Evolutionary conservation across 164 flowering plant genomes (phyloP), one percentile per base, ranked within the genome.

Genomic region (Houttuynia cordata): DNA sequence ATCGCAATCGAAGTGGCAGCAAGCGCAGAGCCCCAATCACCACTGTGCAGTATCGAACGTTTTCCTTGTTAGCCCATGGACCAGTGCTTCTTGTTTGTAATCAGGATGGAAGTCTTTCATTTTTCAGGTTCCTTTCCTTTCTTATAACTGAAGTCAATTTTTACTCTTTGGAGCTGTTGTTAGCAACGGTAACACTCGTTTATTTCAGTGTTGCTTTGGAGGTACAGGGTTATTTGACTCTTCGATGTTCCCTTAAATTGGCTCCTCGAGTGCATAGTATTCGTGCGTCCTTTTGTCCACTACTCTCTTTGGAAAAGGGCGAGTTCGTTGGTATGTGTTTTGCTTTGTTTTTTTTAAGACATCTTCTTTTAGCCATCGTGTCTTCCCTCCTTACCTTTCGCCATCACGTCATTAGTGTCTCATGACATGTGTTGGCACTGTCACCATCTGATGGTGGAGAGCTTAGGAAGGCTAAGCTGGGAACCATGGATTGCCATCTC

Each of bases 231-330:
- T 94, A 91, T 72, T 73, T 94, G 72, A 88, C 97, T 34, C 81
- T 86, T 51, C 93, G 96, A 15, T 94, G 96, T 84, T 78, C 99
- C 15, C 96, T 94, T 58, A 82, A 88, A 71, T 76, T 94, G 67
- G 69, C 83, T 73, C 85, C 97, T 62, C 78, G 96, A 56, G 66
- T 86, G 56, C 89, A 94, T 55, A 82, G 80, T 59, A 83, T 91
- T 23, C 90, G 75, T 45, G 96, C 91, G 71, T 85, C 95, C 50
- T 93, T 93, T 70, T 93, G 99, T 74, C 99, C 99, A 39, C 67
- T 93, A 56, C 91, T 93, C 68, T 93, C 99, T 40, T 86, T 93
- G 64, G 96, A 93, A 62, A 90, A 88, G 70, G 99, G 99, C 68
- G 97, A 93, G 70, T 93, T 76, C 59, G 81, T 93, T 76, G 99